Conservation (phyloP, 352 stramenopile species). For the Globisporangium spiculum region DNA sequence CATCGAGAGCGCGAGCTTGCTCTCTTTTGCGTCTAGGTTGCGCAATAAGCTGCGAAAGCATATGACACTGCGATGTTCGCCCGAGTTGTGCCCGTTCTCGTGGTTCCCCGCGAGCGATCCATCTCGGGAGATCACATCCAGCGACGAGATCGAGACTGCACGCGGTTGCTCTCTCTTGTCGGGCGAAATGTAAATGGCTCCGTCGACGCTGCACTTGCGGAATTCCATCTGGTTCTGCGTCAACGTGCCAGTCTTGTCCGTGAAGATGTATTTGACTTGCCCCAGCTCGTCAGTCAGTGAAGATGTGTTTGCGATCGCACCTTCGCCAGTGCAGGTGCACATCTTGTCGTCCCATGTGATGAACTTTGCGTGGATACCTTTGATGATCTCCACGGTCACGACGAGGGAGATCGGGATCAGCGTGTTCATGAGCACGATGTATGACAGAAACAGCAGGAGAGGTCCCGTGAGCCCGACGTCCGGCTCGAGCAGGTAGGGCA, state of each 20-base stretch:
- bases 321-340: constrained; percentile 40
- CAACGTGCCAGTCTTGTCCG: constrained; percentile 93
- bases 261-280: constrained; percentile 92
- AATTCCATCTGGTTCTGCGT: constrained; percentile 96
- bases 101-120: not conserved
- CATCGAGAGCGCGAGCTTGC: constrained; percentile 67
- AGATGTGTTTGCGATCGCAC: constrained; percentile 83
- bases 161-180: constrained; percentile 34
- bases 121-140: constrained; percentile 25
- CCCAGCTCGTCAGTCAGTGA: constrained; percentile 92
- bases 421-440: constrained; percentile 90
- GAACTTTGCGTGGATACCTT: constrained; percentile 71
- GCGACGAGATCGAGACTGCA: constrained; percentile 33
- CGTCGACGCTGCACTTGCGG: constrained; percentile 92
- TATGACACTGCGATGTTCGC: constrained; percentile 18
- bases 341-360: constrained; percentile 78
- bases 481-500: constrained; percentile 11
- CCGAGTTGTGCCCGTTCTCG: constrained; percentile 11
- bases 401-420: constrained; percentile 94
- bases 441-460: constrained; percentile 86
- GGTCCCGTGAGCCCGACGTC: constrained; percentile 8
- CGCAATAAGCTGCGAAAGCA: constrained; percentile 47
- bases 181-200: constrained; percentile 62
- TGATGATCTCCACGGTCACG: constrained; percentile 82
- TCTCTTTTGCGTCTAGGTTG: constrained; percentile 53